Evolutionary conservation across 345 rosid species (phyloP).

Genomic region (Lumnitzera racemosa): DNA sequence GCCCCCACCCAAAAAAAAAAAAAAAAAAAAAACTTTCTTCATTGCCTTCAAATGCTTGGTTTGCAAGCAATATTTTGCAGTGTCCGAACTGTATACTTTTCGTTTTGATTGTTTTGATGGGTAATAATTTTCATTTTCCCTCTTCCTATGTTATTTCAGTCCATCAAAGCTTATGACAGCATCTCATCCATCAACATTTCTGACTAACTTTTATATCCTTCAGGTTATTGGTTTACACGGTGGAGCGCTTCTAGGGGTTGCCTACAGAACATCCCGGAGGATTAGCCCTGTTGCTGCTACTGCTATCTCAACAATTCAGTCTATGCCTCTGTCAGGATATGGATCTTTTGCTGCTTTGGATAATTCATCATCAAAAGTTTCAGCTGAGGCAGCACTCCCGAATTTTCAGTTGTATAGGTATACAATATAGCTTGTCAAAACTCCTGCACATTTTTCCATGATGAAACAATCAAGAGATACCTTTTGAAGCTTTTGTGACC

Average conservation of each 20-base stretch:
- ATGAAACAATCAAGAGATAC: no score
- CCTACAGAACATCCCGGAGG: conserved; percentile 86
- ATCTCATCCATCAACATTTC: not conserved
- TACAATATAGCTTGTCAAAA: conserved; percentile 4
- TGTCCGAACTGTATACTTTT: no score
- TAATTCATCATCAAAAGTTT: conserved; percentile 64
- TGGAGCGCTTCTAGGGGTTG: conserved; percentile 95
- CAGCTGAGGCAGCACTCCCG: conserved; percentile 72
- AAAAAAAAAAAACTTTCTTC: no score
- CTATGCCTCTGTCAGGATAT: conserved; percentile 98
- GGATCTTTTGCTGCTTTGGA: conserved; percentile 81
- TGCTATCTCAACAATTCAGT: conserved; percentile 88
- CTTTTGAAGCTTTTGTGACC: no score
- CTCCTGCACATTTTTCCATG: not conserved
- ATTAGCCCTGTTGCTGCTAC: conserved; percentile 85
- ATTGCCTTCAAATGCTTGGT: no score
- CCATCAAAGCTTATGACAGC: no score
- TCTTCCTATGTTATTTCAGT: no score
- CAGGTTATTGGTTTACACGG: conserved; percentile 94
- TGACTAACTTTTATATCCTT: conserved; percentile 13
- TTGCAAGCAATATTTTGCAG: no score
- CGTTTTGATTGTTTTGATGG: no score
- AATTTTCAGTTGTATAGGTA: conserved; percentile 97
- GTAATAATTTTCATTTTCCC: no score
- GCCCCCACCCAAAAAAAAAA: no score